Evolutionary conservation across 257 asterid species (phyloP).

Genomic region (Fraxinus americana): DNA sequence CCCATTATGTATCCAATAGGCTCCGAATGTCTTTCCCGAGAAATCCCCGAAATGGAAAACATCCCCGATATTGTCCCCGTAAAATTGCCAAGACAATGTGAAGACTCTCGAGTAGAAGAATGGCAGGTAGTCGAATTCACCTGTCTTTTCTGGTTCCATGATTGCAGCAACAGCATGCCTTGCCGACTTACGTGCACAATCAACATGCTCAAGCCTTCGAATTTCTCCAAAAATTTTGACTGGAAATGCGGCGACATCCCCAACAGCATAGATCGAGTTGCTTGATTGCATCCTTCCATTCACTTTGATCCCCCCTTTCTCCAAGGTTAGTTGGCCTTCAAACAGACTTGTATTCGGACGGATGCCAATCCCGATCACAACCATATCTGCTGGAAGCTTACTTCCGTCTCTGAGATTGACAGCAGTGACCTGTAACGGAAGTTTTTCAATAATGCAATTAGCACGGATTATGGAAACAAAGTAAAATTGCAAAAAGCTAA

Average conservation of each 20-base stretch:
- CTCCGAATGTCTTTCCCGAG: slow-evolving; percentile 54
- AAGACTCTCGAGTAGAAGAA: slow-evolving; percentile 88
- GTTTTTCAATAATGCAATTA: slow-evolving; percentile 4
- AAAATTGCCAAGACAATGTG: slow-evolving; percentile 85
- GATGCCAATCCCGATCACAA: slow-evolving; percentile 83
- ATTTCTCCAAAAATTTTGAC: slow-evolving; percentile 69
- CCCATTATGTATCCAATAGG: slow-evolving; percentile 78
- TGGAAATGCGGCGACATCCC: slow-evolving; percentile 88
- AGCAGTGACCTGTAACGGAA: slow-evolving; percentile 59
- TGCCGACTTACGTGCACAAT: slow-evolving; percentile 78
- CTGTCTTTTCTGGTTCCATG: slow-evolving; percentile 56
- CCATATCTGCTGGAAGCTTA: slow-evolving; percentile 83
- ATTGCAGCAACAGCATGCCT: slow-evolving; percentile 77
- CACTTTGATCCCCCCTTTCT: slow-evolving; percentile 90
- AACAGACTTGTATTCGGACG: slow-evolving; percentile 91
- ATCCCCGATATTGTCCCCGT: slow-evolving; percentile 77
- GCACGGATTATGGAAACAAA: background rate
- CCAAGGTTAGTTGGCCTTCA: slow-evolving; percentile 84
- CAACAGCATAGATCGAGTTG: slow-evolving; percentile 80
- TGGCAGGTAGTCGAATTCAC: slow-evolving; percentile 76
- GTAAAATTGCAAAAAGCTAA: background rate
- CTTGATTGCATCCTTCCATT: slow-evolving; percentile 79
- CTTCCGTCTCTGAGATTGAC: slow-evolving; percentile 83
- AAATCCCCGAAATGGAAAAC: slow-evolving; percentile 77
- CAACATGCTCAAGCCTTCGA: slow-evolving; percentile 87